A percentile compares a stretch with the other conserved stretches of the same genome.
Conservation (phyloP, 495 filamentous ascomycete species). For the Patellaria atrata region DNA sequence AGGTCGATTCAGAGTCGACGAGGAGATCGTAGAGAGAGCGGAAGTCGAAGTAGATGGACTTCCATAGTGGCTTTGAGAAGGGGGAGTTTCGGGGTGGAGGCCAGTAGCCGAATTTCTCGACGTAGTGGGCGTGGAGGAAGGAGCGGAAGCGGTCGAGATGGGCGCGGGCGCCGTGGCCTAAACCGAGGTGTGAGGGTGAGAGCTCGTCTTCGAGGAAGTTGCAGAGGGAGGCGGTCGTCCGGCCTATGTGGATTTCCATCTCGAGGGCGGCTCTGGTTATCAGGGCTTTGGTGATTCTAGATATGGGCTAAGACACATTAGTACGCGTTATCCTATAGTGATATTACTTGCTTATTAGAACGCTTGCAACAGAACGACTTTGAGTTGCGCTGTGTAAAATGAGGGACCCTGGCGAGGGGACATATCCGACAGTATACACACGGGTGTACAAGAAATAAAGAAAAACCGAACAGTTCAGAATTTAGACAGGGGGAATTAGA, state of each 20-base stretch:
- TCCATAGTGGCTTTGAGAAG: conserved; percentile 38
- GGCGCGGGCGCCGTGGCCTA: conserved; percentile 34
- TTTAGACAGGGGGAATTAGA: too few relatives aligned
- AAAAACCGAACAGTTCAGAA: too few relatives aligned
- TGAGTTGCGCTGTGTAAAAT: too few relatives aligned
- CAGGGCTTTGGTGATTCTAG: conserved; percentile 38
- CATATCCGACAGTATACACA: too few relatives aligned
- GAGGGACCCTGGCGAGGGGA: too few relatives aligned
- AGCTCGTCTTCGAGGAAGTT: conserved; percentile 49
- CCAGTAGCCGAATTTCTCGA: conserved; percentile 47
- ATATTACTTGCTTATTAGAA: too few relatives aligned
- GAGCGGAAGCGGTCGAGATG: conserved; percentile 51
- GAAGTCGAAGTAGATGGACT: conserved; percentile 46
- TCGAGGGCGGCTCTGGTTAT: conserved; percentile 45
- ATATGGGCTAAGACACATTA: conserved; percentile 32
- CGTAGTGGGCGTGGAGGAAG: conserved; percentile 45
- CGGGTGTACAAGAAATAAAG: too few relatives aligned
- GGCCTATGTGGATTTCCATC: conserved; percentile 44
- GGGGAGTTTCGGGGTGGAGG: conserved; percentile 34
- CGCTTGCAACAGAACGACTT: too few relatives aligned
- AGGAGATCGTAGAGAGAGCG: conserved; percentile 47
- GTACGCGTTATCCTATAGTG: too few relatives aligned
- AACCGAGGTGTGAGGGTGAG: conserved; percentile 37
- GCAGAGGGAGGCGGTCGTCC: conserved; percentile 33
- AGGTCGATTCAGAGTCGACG: conserved; percentile 36